Evolutionary conservation across 768 basidiomycete species (phyloP), one percentile per base, ranked within the genome.

Genomic region (Tylopilus plumbeoviolaceoides): DNA sequence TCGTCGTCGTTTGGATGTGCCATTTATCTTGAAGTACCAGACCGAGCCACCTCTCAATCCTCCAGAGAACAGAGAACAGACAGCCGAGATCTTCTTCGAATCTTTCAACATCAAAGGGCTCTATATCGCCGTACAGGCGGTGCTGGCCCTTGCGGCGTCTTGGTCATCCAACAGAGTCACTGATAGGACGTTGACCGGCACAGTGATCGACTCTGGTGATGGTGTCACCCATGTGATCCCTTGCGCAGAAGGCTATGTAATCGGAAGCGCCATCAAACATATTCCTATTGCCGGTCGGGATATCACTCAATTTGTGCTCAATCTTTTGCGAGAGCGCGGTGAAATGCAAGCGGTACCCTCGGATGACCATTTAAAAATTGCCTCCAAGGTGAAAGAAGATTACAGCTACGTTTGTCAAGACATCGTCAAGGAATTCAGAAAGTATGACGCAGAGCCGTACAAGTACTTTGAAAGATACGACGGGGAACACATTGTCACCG

Each of bases 41-140:
- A 99, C 97, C n/a, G 97, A 99, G 67, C 97, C 97, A 5, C 95
- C 97, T 21, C 84, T 99, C 51, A 98, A 99, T 68, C 83, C 95
- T 0, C 97, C 97, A 1, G 97, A 99, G 76, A 99, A 98, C 75
- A 81, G 97, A 63, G 97, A 99, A 72, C 95, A 95, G 70, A 98
- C 95, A 0, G 97, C 97, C 18, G 95, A 98, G 69, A 98, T 98
- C 75, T 98, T 99, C 81, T 99, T 98, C 71, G 97, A 99, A 73
- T 95, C 93, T 0, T 99, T 99, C 84, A 98, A 98, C 73, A 95
- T 98, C 75, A 90, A 94, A 67, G 95, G 95, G 20, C 80, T 98
- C 41, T 98, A 98, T 72, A 98, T 99, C 63, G 97, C 95, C 47
- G 97, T 99, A 0, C 97, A 98, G 69, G 97, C 97, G 33, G 97